Evolutionary conservation across 2,329 filamentous ascomycete species (phyloP), one percentile per base, ranked within the genome.

Genomic region (Zymoseptoria tritici): DNA sequence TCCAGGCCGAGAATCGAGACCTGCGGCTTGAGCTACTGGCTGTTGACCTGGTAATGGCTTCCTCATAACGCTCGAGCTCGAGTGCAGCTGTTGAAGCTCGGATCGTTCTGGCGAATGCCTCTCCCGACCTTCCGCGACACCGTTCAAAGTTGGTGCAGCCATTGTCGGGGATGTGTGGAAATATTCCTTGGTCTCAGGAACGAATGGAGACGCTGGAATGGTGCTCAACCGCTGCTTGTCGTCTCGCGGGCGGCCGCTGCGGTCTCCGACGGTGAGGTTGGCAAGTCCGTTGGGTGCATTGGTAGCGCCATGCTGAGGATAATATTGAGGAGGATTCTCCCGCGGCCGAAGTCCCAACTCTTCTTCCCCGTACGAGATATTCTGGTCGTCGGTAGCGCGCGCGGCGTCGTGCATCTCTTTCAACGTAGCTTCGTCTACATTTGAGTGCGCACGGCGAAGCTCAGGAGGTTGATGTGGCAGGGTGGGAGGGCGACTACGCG

Each of bases 391-490:
- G 5, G 71, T 77, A 51, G 63, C 61, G n/a, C 67, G 69, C 52
- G 66, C 84, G 52, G 88, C 88, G 65, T 87, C 88, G 31, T 85
- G 85, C 71, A 97, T 80, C 71, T 97, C 91, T 52, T 86, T 82
- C 52, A 97, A 79, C 0, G 93, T 97, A 1, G 85, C 86, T 66
- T 81, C 83, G 24, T 94, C 96, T 72, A 97, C 86, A 21, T 91
- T 87, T 66, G 88, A 91, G 67, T 91, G 94, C 56, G 89, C 90
- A 64, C 86, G 86, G 63, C 89, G 87, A 68, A 93, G 80, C 70
- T 94, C 90, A 13, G 88, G 84, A 29, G 90, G 87, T 60, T 90
- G 85, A 66, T 89, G 85, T 0, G 89, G 89, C 62, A 84, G 84
- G 60, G 83, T 85, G 1, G 80, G 79, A 4, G 91, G 91, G 54